Base-by-base conservation (phyloP, 2,329 filamentous ascomycete genomes). In the Apiospora phragmitis region DNA sequence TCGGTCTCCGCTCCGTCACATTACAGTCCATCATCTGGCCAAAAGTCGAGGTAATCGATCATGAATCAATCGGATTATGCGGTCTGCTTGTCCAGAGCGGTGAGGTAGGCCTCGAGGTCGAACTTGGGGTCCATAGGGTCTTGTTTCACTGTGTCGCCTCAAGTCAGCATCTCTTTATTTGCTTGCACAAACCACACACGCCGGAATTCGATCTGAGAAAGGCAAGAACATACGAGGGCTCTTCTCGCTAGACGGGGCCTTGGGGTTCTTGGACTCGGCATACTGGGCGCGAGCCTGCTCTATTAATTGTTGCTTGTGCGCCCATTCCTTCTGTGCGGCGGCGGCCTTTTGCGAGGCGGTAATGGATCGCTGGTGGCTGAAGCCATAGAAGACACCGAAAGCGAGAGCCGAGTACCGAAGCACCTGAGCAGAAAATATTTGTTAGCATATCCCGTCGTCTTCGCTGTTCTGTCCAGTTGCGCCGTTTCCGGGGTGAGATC, bases 391-490 rank as follows among this genome's bases (percentile, higher is more conserved):
- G 81, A 98, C 86, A 82, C 96, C 96, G 80, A 94, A 88, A 80
- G 91, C 93, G 76, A 99, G 93, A 81, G 95, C 95, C 81, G 94
- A 95, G 89, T 95, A 99, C 85, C 96, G 95, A 84, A 98, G 90
- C 84, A 99, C 95, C 96, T 99, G 83, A 68, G 78, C 16, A 70
- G 59, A 71, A 35, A 71, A 74, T 21, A 45, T 45, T 72, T 74
- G 65, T 76, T 70, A 69, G 38, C 21, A 35, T 43, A 18, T 51
- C 26, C 55, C 9, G 18, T 62, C 29, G 29, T 29, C 6, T 59
- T 68, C 51, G 49, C 14, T 35, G 65, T 11, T 32, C 59, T 35
- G 41, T n/a, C n/a, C 32, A 16, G 14, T 47, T 65, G 70, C 32
- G 49, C 49, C 32, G 29, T 55, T 55, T 55, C 49, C 16, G 49